Conservation (phyloP, 768 basidiomycete genomes). For the Tulasnella sp. region DNA sequence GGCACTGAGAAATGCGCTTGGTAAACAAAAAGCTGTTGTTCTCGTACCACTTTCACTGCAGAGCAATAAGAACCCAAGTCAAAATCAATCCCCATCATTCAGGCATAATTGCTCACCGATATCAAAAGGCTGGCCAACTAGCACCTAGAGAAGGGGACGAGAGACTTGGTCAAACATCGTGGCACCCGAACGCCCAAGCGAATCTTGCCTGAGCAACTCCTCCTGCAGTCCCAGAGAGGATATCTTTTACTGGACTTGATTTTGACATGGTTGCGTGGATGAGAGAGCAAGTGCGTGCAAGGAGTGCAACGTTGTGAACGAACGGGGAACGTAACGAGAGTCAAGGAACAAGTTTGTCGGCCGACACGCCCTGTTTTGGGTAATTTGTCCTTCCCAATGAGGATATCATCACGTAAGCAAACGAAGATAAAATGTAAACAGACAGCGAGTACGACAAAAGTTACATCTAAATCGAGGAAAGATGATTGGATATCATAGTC, state of each 20-base stretch:
- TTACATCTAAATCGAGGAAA: neutral
- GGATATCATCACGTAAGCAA: neutral
- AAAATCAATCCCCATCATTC: neutral
- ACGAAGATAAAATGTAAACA: neutral
- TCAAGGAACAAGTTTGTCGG: neutral
- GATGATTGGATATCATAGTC: slow-evolving; percentile 26
- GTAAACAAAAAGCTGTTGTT: neutral
- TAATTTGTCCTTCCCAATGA: neutral
- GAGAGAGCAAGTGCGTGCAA: neutral
- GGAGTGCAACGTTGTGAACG: neutral
- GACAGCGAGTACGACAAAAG: neutral
- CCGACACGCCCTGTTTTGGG: neutral
- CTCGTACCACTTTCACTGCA: slow-evolving; percentile 23
- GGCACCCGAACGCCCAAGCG: neutral
- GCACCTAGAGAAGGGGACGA: slow-evolving; percentile 44
- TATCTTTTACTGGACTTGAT: slow-evolving; percentile 69
- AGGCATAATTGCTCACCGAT: slow-evolving; percentile 55
- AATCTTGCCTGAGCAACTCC: slow-evolving; percentile 71
- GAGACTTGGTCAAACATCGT: slow-evolving; percentile 1
- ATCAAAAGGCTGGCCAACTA: slow-evolving; percentile 92
- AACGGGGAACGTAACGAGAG: neutral
- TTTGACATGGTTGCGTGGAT: neutral
- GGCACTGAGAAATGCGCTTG: neutral
- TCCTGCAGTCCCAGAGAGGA: slow-evolving; percentile 84
- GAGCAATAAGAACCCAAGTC: neutral